Percentiles rank a stretch among this genome's conserved stretches.
These are phyloP conservation scores for Xylaria digitata DNA, from an alignment of 2,329 filamentous ascomycete genomes.

Conservation along the genomic window DNA sequence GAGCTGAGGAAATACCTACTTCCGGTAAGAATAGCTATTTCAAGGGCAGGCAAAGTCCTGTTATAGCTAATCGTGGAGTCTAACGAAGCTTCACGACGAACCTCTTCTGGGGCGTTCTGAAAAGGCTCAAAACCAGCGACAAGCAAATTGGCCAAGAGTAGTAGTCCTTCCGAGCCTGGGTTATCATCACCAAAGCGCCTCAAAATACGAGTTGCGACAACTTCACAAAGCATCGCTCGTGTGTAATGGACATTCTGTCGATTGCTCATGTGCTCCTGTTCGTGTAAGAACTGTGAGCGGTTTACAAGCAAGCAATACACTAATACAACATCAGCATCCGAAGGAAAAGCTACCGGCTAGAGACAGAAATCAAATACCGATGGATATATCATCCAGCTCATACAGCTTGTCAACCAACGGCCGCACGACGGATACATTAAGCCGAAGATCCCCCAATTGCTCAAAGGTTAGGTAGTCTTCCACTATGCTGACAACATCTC, in stretches of 20 bases:
- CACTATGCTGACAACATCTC: slow-evolving; percentile 71
- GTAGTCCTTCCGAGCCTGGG: slow-evolving; percentile 74
- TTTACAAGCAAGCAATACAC: slow-evolving; percentile 89
- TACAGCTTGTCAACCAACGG: slow-evolving; percentile 88
- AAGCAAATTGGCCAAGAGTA: slow-evolving; percentile 81
- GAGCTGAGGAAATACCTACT: slow-evolving; percentile 82
- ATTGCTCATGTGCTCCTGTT: slow-evolving; percentile 79
- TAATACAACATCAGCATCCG: slow-evolving; percentile 47
- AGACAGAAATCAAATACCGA: slow-evolving; percentile 61
- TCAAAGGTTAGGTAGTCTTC: slow-evolving; percentile 75
- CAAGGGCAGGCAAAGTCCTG: slow-evolving; percentile 78
- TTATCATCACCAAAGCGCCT: slow-evolving; percentile 83
- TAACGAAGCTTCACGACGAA: slow-evolving; percentile 68
- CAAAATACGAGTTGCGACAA: slow-evolving; percentile 81
- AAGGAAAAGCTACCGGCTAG: neutral
- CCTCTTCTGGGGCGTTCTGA: slow-evolving; percentile 78
- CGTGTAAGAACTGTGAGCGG: slow-evolving; percentile 79
- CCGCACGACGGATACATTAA: slow-evolving; percentile 83
- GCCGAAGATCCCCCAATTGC: slow-evolving; percentile 81
- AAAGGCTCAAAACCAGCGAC: slow-evolving; percentile 88
- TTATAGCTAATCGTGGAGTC: slow-evolving; percentile 61
- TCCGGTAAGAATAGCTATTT: slow-evolving; percentile 85
- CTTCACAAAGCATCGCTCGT: slow-evolving; percentile 80
- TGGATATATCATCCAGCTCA: slow-evolving; percentile 80
- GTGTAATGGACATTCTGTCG: slow-evolving; percentile 85